Base-by-base conservation (phyloP, 2,329 filamentous ascomycete species). In the Colletotrichum orbiculare region DNA sequence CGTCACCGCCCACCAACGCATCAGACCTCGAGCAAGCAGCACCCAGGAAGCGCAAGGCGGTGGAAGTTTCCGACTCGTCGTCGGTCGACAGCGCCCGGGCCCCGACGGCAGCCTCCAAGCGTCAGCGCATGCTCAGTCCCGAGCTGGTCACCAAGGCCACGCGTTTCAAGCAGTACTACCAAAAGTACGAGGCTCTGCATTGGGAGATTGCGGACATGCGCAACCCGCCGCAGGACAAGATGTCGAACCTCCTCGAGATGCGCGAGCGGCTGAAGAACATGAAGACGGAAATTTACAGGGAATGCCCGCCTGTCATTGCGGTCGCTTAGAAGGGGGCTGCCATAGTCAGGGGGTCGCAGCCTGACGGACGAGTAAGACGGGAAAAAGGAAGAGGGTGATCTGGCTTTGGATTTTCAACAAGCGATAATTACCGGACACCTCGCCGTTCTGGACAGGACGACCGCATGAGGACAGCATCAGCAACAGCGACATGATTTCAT, bases 1-100 rank as follows among this genome's bases (percentile, higher is more conserved):
- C 87, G 2, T 89, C 87, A 7, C 87, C 87, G 11, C 87, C 87
- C 0, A 89, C 87, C 8, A 90, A 89, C 67, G 88, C 87, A 1
- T 89, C 87, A 1, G 87, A 90, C 62, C 76, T 89, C 42, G 87
- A 88, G 37, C 78, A 82, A 10, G 73, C 78, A 48, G 75, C 73
- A 15, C 17, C 71, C 68, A 82, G 81, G 74, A 85, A 85, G 73
- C 81, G 83, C 60, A 84, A 81, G 70, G 73, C 73, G 43, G 70
- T 71, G 8, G 58, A 68, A 34, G 67, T 64, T 17, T 67, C 66
- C 42, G 67, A 68, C 54, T 60, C 54, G 11, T 42, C 48, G 39
- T 60, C 65, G 8, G 60, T 47, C 10, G 60, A 65, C 17, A 64
- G 66, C 52, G 61, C 58, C 37, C 52, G 57, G 57, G 69, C 48